phyloP scores from a whole-genome alignment of 2,329 filamentous ascomycete genomes.

The Xylariales sp. region DNA sequence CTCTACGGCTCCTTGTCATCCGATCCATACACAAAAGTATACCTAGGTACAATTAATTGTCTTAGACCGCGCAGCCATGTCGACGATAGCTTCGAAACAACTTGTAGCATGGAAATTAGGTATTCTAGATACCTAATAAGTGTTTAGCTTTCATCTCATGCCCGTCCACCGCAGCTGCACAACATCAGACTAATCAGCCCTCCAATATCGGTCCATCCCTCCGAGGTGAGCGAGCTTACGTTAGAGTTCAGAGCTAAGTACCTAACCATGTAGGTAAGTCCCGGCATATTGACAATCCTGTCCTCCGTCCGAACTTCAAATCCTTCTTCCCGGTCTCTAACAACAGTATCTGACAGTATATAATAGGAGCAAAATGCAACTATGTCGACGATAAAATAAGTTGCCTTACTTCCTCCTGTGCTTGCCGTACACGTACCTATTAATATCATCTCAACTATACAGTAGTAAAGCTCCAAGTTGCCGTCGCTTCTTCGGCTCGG shows the following conservation, averaged over 20 bases:
- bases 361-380: not conserved
- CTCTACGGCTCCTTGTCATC: no score
- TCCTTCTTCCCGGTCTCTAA: not conserved
- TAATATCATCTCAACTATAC: conserved; percentile 3
- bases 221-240: not conserved
- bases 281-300: not conserved
- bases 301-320: not conserved
- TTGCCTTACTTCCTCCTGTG: not conserved
- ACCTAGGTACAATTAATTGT: no score
- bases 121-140: conserved; percentile 13
- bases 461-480: not conserved
- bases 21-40: no score
- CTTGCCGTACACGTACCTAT: not conserved
- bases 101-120: conserved; percentile 2
- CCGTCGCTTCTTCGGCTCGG: not conserved
- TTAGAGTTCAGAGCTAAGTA: not conserved
- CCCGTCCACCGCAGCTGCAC: conserved; percentile 20
- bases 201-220: conserved; percentile 12
- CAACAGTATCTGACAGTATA: no score
- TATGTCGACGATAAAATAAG: not conserved
- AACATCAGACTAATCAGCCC: conserved; percentile 10
- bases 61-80: no score
- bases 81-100: not conserved
- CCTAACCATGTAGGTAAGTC: no score
- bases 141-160: not conserved